Evolutionary conservation across 495 filamentous ascomycete species (phyloP).

Genomic region (Neurospora tetraspora): DNA sequence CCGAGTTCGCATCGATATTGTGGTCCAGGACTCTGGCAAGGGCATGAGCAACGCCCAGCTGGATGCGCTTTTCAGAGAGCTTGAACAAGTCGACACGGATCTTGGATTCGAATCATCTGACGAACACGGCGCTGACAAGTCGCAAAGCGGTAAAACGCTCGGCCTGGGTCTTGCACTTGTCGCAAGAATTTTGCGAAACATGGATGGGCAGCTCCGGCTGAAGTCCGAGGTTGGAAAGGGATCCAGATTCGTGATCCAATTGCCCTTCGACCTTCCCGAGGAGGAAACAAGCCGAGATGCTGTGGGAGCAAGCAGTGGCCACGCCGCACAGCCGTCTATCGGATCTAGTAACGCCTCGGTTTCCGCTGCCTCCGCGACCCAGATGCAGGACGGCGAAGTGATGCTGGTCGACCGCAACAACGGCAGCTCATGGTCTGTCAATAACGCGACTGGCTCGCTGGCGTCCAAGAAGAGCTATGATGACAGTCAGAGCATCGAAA

Average conservation of each 20-base stretch:
- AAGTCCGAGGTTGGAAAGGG: slow-evolving; percentile 84
- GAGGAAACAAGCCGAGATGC: slow-evolving; percentile 24
- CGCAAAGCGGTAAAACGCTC: slow-evolving; percentile 33
- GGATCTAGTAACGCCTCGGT: slow-evolving; percentile 14
- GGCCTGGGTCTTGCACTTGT: slow-evolving; percentile 84
- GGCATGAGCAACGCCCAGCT: slow-evolving; percentile 68
- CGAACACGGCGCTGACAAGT: slow-evolving; percentile 21
- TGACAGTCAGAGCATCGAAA: slow-evolving; percentile 38
- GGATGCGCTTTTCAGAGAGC: slow-evolving; percentile 70
- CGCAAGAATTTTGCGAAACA: slow-evolving; percentile 74
- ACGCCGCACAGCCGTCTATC: not conserved
- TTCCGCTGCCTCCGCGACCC: slow-evolving; percentile 14
- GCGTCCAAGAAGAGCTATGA: slow-evolving; percentile 26
- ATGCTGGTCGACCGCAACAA: slow-evolving; percentile 40
- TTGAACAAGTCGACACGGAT: slow-evolving; percentile 74
- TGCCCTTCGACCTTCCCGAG: slow-evolving; percentile 56
- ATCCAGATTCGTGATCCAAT: slow-evolving; percentile 65
- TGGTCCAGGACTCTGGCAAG: slow-evolving; percentile 66
- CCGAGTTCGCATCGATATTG: slow-evolving; percentile 57
- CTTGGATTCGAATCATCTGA: slow-evolving; percentile 32
- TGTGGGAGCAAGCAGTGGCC: slow-evolving; percentile 6
- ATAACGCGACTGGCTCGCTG: slow-evolving; percentile 1
- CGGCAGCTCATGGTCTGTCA: slow-evolving; percentile 17
- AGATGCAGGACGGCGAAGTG: slow-evolving; percentile 38
- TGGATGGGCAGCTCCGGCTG: slow-evolving; percentile 80